A percentile compares a stretch with the other conserved stretches of the same genome.
Evolutionary conservation across 129 eudicot species (phyloP).

Genomic region (Erigeron canadensis): DNA sequence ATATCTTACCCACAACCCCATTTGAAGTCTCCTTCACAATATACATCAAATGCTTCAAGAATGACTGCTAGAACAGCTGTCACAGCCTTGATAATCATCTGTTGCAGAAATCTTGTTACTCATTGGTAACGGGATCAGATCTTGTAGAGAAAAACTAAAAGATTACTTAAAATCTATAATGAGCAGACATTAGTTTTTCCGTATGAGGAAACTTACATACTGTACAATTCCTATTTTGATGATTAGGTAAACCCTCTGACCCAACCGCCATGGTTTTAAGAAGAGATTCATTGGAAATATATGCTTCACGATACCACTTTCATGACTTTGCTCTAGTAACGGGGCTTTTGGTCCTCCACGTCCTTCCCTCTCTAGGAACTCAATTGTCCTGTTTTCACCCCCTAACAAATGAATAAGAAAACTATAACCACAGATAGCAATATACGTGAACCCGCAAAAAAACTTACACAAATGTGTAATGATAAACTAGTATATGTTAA

Average conservation of each 20-base stretch:
- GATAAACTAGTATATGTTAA: background rate
- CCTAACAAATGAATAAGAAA: slow-evolving; percentile 38
- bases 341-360: slow-evolving; percentile 64
- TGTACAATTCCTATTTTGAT: slow-evolving; percentile 86
- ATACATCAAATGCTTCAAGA: slow-evolving; percentile 78
- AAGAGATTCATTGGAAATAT: slow-evolving; percentile 73
- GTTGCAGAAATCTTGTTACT: slow-evolving; percentile 22
- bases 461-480: background rate
- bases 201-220: slow-evolving; percentile 59
- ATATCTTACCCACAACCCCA: slow-evolving; percentile 84
- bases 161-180: background rate
- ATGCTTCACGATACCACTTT: slow-evolving; percentile 74
- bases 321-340: slow-evolving; percentile 66
- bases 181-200: background rate
- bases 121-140: slow-evolving; percentile 8
- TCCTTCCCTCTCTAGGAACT: slow-evolving; percentile 90
- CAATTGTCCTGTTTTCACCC: slow-evolving; percentile 85
- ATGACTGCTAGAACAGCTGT: slow-evolving; percentile 80
- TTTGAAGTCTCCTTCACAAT: slow-evolving; percentile 96
- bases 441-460: background rate
- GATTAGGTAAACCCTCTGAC: slow-evolving; percentile 72
- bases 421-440: background rate
- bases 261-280: slow-evolving; percentile 78
- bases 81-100: slow-evolving; percentile 96
- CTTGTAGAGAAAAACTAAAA: background rate